phyloP scores from a whole-genome alignment of 2,329 filamentous ascomycete species.

The Diaporthe eres region DNA sequence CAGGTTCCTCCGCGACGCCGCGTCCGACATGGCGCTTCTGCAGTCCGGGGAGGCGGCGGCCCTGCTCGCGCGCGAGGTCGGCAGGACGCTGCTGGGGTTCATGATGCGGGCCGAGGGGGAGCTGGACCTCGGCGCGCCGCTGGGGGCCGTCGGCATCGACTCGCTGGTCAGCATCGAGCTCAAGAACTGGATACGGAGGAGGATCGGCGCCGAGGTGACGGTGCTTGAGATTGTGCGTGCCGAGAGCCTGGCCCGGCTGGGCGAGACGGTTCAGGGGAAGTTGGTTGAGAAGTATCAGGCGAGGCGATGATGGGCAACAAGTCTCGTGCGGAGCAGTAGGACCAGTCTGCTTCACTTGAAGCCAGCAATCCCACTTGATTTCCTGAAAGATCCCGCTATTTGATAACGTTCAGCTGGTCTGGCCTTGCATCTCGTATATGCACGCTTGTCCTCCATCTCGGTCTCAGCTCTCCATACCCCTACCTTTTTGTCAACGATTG shows the following conservation, averaged over 20 bases:
- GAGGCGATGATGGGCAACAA: background rate
- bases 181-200: conserved; percentile 36
- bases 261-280: conserved; percentile 7
- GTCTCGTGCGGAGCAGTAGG: too few relatives aligned
- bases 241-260: conserved; percentile 3
- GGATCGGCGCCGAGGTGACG: conserved; percentile 26
- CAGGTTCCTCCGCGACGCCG: conserved; percentile 18
- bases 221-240: conserved; percentile 36
- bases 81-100: conserved; percentile 34
- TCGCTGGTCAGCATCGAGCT: conserved; percentile 37
- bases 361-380: too few relatives aligned
- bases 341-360: too few relatives aligned
- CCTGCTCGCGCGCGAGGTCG: conserved; percentile 32
- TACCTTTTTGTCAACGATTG: too few relatives aligned
- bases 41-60: conserved; percentile 20
- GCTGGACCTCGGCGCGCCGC: conserved; percentile 30
- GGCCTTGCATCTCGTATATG: too few relatives aligned
- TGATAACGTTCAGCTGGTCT: too few relatives aligned
- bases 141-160: conserved; percentile 36
- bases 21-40: conserved; percentile 23
- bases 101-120: conserved; percentile 32
- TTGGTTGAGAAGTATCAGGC: conserved; percentile 12
- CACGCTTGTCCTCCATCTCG: too few relatives aligned
- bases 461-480: too few relatives aligned
- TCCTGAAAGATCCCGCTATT: too few relatives aligned